Evolutionary conservation across 306 rosid genomes (phyloP).

Genomic region (Cicer judaicum): DNA sequence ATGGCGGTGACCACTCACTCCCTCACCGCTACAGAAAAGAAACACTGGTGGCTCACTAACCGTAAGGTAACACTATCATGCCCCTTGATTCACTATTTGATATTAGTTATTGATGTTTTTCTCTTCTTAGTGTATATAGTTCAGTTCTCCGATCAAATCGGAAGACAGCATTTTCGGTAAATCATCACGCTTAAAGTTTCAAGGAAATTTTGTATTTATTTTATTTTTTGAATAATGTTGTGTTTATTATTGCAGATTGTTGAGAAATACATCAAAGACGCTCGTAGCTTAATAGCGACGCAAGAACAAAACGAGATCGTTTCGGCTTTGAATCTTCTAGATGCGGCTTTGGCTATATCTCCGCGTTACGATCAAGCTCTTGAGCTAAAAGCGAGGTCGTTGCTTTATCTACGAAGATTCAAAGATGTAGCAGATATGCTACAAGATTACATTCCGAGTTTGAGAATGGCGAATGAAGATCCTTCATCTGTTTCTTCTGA

Average conservation of each 20-base stretch:
- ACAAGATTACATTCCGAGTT: conserved; percentile 93
- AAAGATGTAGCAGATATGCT: conserved; percentile 95
- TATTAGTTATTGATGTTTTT: neutral
- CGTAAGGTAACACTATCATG: conserved; percentile 59
- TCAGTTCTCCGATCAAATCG: neutral
- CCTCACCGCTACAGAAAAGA: conserved; percentile 61
- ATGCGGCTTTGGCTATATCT: conserved; percentile 78
- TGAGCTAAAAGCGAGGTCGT: conserved; percentile 81
- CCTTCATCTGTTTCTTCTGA: conserved; percentile 57
- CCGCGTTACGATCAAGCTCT: conserved; percentile 82
- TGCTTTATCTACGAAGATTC: conserved; percentile 74
- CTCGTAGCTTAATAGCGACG: conserved; percentile 69
- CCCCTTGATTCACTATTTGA: neutral
- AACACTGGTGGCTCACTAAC: conserved; percentile 95
- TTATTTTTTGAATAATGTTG: neutral
- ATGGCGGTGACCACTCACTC: conserved; percentile 70
- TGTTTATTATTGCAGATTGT: conserved; percentile 61
- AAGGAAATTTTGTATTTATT: neutral
- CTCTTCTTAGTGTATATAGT: neutral
- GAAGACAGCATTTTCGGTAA: conserved; percentile 19
- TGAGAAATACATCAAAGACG: conserved; percentile 76
- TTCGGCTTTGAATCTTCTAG: conserved; percentile 73
- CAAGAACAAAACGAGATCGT: conserved; percentile 71
- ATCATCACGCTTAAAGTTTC: neutral
- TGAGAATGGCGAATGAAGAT: conserved; percentile 70